Percentiles rank a stretch among this genome's conserved stretches.
These are phyloP conservation scores for Blastocystis sp. DNA, from an alignment of 352 stramenopile species.

Conservation along the genomic window DNA sequence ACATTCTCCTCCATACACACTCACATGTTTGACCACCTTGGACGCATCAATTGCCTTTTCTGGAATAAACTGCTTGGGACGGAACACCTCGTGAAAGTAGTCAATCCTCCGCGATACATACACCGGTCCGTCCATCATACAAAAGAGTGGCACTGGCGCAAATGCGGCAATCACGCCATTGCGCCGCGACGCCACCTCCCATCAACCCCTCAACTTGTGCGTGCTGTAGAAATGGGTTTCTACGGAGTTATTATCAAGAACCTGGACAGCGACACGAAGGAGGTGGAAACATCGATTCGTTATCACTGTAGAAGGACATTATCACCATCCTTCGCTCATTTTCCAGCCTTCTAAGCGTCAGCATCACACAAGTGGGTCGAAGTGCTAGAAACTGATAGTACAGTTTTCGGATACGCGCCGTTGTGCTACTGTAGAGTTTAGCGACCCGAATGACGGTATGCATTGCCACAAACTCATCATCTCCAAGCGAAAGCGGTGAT, in stretches of 20 bases:
- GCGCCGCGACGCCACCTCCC: background rate
- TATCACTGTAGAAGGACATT: background rate
- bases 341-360: background rate
- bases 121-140: background rate
- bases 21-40: background rate
- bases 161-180: background rate
- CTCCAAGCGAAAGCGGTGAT: background rate
- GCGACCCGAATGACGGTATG: background rate
- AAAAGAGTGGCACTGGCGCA: background rate
- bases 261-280: background rate
- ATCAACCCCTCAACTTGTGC: background rate
- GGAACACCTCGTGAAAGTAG: constrained; percentile 42
- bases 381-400: no score
- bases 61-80: constrained; percentile 9
- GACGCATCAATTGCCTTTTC: no score
- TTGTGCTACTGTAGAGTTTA: background rate
- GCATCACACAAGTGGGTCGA: no score
- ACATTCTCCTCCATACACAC: constrained; percentile 16
- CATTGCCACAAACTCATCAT: background rate
- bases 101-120: background rate
- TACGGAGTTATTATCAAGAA: background rate
- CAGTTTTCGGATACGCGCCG: no score
- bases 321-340: background rate
- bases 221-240: background rate
- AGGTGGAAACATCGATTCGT: background rate